Evolutionary conservation across 1,139 yeast species (phyloP).

Genomic region (Diutina rugosa): DNA sequence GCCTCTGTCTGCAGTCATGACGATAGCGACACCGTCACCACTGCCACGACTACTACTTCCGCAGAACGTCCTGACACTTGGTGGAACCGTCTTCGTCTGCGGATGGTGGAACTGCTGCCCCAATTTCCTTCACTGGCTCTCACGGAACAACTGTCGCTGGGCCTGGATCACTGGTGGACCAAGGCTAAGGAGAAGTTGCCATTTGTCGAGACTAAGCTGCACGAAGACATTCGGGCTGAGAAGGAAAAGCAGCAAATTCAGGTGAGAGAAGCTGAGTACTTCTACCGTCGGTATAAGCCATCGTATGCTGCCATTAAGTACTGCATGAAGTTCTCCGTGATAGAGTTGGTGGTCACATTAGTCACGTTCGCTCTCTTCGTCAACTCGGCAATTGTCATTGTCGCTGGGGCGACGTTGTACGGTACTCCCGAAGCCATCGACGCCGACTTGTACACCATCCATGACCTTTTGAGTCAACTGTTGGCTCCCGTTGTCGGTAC

Average conservation of each 20-base stretch:
- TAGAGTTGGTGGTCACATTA: slow-evolving; percentile 37
- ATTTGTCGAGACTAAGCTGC: background rate
- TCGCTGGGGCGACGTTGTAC: slow-evolving; percentile 12
- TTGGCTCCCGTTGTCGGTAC: slow-evolving; percentile 1
- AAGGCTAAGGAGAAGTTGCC: background rate
- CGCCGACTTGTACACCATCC: slow-evolving; percentile 1
- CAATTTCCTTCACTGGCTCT: background rate
- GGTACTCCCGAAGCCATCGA: slow-evolving; percentile 26
- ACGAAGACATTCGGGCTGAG: slow-evolving; percentile 4
- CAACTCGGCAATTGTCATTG: background rate
- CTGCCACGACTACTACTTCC: background rate
- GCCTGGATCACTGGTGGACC: background rate
- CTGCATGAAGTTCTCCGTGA: slow-evolving; percentile 52
- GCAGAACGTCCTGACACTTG: background rate
- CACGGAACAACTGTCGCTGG: background rate
- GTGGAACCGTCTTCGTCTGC: background rate
- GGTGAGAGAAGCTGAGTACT: slow-evolving; percentile 18
- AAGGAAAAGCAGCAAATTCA: slow-evolving; percentile 8
- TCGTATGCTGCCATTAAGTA: slow-evolving; percentile 51
- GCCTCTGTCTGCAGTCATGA: slow-evolving; percentile 7
- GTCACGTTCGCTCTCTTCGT: slow-evolving; percentile 1
- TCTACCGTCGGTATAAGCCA: slow-evolving; percentile 42
- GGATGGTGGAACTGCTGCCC: background rate
- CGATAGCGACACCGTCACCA: background rate
- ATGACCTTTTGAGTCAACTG: background rate